These are phyloP conservation scores for Hyparrhenia diplandra DNA, from an alignment of 176 grass and related monocot species.

Conservation along the genomic window DNA sequence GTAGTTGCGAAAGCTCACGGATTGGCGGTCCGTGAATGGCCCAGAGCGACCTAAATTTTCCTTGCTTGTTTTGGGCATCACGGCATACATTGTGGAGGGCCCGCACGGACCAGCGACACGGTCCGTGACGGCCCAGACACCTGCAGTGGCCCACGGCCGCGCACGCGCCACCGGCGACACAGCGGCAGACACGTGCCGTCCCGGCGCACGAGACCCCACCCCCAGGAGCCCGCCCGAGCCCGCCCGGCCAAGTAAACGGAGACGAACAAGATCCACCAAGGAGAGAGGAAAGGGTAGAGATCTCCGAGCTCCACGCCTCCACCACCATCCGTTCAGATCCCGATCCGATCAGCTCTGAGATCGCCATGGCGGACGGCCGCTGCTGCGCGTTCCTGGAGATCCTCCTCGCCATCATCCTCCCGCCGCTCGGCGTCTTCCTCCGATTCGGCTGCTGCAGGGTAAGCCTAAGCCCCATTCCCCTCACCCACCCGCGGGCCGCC, in stretches of 20 bases:
- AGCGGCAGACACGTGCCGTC: too few relatives aligned
- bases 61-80: too few relatives aligned
- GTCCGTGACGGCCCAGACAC: too few relatives aligned
- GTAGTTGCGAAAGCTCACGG: too few relatives aligned
- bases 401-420: constrained; percentile 78
- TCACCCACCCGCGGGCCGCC: not conserved
- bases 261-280: not conserved
- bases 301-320: not conserved
- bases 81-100: too few relatives aligned
- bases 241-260: not conserved
- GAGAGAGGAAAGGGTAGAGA: too few relatives aligned
- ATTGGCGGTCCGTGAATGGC: too few relatives aligned
- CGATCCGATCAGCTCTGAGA: not conserved
- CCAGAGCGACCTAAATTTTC: too few relatives aligned
- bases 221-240: not conserved
- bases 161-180: not conserved
- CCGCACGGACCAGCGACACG: too few relatives aligned
- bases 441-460: constrained; percentile 82
- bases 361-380: constrained; percentile 42
- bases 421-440: constrained; percentile 89
- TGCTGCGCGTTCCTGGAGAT: constrained; percentile 83
- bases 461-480: not conserved
- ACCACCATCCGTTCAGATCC: not conserved
- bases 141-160: not conserved
- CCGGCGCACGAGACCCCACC: too few relatives aligned